These are phyloP conservation scores for Cladosporium sp. DNA, from an alignment of 2,329 filamentous ascomycete species.

Conservation along the genomic window DNA sequence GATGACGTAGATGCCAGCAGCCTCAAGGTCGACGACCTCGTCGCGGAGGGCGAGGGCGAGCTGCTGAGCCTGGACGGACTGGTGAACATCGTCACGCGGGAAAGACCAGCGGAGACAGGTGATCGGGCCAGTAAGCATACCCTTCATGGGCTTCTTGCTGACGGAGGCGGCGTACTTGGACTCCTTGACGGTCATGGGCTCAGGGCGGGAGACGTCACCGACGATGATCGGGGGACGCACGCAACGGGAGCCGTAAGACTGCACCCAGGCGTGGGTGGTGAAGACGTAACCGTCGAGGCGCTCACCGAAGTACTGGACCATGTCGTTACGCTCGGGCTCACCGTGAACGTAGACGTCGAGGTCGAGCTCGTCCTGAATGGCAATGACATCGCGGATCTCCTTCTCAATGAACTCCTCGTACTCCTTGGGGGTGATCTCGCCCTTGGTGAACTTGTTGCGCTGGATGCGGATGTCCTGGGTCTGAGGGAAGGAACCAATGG, in stretches of 20 bases:
- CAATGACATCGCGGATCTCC: conserved; percentile 91
- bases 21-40: conserved; percentile 96
- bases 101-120: conserved; percentile 99
- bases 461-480: conserved; percentile 96
- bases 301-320: conserved; percentile 99
- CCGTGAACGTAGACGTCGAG: conserved; percentile 97
- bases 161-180: conserved; percentile 96
- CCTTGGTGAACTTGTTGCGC: conserved; percentile 98
- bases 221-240: conserved; percentile 98
- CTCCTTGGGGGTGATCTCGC: conserved; percentile 82
- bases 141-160: conserved; percentile 99
- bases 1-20: conserved; percentile 94
- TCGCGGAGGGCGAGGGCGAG: conserved; percentile 96
- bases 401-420: conserved; percentile 99
- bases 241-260: conserved; percentile 96
- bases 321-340: conserved; percentile 99
- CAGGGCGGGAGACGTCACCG: conserved; percentile 94
- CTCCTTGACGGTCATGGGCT: conserved; percentile 99
- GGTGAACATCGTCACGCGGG: conserved; percentile 98
- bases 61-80: conserved; percentile 98
- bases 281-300: conserved; percentile 94
- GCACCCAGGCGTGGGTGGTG: conserved; percentile 98
- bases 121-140: conserved; percentile 98
- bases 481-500: conserved; percentile 98
- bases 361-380: conserved; percentile 96